Percentiles rank a stretch among this genome's conserved stretches.
Conservation (phyloP, 208 protist genomes). For the Herpetomonas tarakana region DNA sequence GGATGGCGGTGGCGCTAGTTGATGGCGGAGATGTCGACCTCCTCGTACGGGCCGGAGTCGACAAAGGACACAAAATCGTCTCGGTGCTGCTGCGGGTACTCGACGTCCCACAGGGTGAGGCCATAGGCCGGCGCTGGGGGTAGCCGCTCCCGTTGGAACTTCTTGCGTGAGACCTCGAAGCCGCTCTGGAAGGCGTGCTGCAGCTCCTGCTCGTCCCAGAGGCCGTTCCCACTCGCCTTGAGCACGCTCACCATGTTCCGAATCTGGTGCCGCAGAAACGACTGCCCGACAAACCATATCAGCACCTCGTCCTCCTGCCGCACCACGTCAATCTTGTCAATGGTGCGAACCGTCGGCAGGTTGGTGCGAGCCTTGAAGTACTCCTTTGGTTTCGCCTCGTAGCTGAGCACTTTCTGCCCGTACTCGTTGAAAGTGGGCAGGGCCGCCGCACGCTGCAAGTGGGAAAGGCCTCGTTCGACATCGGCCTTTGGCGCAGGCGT, state of each 20-base stretch:
- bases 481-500: slow-evolving; percentile 59
- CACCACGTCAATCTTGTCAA: slow-evolving; percentile 78
- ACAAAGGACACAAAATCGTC: slow-evolving; percentile 71
- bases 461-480: slow-evolving; percentile 48
- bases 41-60: slow-evolving; percentile 75
- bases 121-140: slow-evolving; percentile 75
- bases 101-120: slow-evolving; percentile 85
- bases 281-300: slow-evolving; percentile 83
- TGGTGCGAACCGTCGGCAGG: slow-evolving; percentile 76
- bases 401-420: slow-evolving; percentile 64
- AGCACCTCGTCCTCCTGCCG: slow-evolving; percentile 88
- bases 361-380: slow-evolving; percentile 68
- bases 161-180: slow-evolving; percentile 75
- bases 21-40: slow-evolving; percentile 38
- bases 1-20: too few relatives aligned
- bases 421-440: slow-evolving; percentile 85
- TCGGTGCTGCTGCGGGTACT: slow-evolving; percentile 63
- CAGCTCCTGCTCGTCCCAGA: slow-evolving; percentile 83
- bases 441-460: slow-evolving; percentile 64
- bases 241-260: slow-evolving; percentile 86
- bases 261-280: slow-evolving; percentile 86
- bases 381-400: slow-evolving; percentile 55
- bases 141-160: slow-evolving; percentile 63
- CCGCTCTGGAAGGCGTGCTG: slow-evolving; percentile 64
- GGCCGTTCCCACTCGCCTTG: slow-evolving; percentile 66